Evolutionary conservation across 768 basidiomycete genomes (phyloP).

Genomic region (Trametes cinnabarina): DNA sequence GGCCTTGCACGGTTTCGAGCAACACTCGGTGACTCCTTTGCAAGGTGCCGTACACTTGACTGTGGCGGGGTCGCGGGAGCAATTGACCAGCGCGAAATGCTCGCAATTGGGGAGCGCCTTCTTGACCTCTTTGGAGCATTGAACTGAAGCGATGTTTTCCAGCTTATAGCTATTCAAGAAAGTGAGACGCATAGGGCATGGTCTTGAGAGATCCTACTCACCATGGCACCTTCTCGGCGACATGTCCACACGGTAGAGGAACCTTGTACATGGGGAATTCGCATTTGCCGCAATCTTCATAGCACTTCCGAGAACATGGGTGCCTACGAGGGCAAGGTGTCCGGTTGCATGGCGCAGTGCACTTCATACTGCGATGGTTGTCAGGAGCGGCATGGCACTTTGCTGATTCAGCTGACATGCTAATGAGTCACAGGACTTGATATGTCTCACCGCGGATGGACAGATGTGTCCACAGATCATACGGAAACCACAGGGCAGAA

Average conservation of each 20-base stretch:
- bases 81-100: slow-evolving; percentile 24
- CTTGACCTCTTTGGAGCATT: slow-evolving; percentile 25
- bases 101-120: slow-evolving; percentile 33
- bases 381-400: slow-evolving; percentile 65
- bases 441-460: slow-evolving; percentile 55
- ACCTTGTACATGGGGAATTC: slow-evolving; percentile 45
- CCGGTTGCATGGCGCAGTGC: slow-evolving; percentile 46
- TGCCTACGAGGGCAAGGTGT: slow-evolving; percentile 54
- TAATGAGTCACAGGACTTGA: too few relatives aligned
- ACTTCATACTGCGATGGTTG: slow-evolving; percentile 47
- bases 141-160: slow-evolving; percentile 22
- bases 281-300: slow-evolving; percentile 53
- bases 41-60: slow-evolving; percentile 29
- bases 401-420: not conserved
- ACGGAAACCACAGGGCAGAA: slow-evolving; percentile 50
- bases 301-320: slow-evolving; percentile 56
- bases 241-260: slow-evolving; percentile 58
- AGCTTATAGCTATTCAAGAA: slow-evolving; percentile 23
- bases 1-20: slow-evolving; percentile 29
- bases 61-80: slow-evolving; percentile 17
- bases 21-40: slow-evolving; percentile 26
- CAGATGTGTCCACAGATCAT: slow-evolving; percentile 66
- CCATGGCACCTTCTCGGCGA: slow-evolving; percentile 32
- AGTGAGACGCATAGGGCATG: not conserved
- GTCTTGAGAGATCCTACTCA: not conserved